Percentiles rank a stretch among this genome's conserved stretches.
phyloP scores from a whole-genome alignment of 2,329 filamentous ascomycete species.

The Fusarium fracticaudum region DNA sequence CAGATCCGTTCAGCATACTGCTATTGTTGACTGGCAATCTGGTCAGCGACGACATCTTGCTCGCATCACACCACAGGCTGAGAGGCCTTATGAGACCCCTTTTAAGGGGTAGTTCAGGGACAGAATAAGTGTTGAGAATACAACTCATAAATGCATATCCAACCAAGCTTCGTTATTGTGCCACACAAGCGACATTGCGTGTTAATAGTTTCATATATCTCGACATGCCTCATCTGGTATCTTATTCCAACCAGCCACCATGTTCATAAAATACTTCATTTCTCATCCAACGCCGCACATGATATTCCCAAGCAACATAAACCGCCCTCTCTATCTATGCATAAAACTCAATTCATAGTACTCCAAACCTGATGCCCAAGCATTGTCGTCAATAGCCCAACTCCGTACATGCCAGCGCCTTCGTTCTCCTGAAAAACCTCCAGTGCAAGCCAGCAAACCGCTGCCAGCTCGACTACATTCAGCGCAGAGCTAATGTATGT shows the following conservation, averaged over 20 bases:
- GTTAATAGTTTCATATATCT: background rate
- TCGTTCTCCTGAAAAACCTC: constrained; percentile 43
- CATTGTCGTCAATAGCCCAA: constrained; percentile 45
- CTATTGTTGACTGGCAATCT: constrained; percentile 82
- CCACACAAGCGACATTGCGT: background rate
- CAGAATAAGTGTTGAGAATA: rapidly evolving
- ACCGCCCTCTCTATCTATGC: background rate
- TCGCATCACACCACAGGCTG: constrained; percentile 84
- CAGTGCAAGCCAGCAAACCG: constrained; percentile 48
- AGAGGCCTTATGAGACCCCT: constrained; percentile 78
- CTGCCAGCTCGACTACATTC: constrained; percentile 46
- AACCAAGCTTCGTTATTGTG: no score
- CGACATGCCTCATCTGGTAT: background rate
- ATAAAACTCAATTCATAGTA: constrained; percentile 19
- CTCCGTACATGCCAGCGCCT: constrained; percentile 41
- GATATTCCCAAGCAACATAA: constrained; percentile 8
- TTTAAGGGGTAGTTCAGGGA: background rate
- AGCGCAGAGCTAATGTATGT: constrained; percentile 42
- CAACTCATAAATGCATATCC: background rate
- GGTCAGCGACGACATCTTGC: constrained; percentile 83
- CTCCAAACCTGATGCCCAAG: constrained; percentile 47
- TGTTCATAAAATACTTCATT: constrained; percentile 7
- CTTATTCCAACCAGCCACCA: background rate
- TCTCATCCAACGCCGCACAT: constrained; percentile 19
- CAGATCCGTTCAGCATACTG: constrained; percentile 80